Conservation (phyloP, 176 grass and related monocot species). For the Aegilops bicornis region DNA sequence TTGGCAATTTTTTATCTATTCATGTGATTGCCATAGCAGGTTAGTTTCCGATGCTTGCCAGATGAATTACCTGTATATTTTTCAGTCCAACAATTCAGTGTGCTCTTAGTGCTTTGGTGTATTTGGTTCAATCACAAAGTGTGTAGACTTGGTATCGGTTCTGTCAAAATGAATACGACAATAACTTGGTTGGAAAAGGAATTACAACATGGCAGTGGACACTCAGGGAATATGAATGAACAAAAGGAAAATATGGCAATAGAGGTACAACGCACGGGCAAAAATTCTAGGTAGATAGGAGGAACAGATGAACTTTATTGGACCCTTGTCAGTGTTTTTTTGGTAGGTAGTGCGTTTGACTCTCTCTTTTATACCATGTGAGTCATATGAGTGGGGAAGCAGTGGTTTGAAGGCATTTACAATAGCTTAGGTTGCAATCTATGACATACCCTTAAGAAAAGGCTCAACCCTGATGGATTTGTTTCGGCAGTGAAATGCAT, state of each 20-base stretch:
- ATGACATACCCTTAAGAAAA: not conserved
- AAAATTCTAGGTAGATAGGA: not conserved
- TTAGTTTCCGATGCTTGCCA: not conserved
- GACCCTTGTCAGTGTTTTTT: not conserved
- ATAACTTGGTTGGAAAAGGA: not conserved
- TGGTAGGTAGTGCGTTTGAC: not conserved
- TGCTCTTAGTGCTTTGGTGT: not conserved
- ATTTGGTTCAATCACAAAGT: no score
- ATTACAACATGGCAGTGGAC: not conserved
- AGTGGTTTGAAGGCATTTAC: not conserved
- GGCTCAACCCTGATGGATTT: not conserved
- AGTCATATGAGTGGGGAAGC: not conserved
- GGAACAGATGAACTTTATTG: not conserved
- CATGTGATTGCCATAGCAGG: slow-evolving; percentile 13
- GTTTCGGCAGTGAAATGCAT: not conserved
- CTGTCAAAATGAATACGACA: not conserved
- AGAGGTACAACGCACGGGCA: not conserved
- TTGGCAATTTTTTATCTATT: no score
- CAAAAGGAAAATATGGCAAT: not conserved
- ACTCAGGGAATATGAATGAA: not conserved
- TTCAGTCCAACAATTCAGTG: not conserved
- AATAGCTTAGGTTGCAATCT: not conserved
- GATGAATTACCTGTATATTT: not conserved
- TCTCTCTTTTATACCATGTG: not conserved
- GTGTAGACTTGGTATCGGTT: not conserved